Evolutionary conservation across 306 rosid genomes (phyloP).

Genomic region (Benincasa hispida): DNA sequence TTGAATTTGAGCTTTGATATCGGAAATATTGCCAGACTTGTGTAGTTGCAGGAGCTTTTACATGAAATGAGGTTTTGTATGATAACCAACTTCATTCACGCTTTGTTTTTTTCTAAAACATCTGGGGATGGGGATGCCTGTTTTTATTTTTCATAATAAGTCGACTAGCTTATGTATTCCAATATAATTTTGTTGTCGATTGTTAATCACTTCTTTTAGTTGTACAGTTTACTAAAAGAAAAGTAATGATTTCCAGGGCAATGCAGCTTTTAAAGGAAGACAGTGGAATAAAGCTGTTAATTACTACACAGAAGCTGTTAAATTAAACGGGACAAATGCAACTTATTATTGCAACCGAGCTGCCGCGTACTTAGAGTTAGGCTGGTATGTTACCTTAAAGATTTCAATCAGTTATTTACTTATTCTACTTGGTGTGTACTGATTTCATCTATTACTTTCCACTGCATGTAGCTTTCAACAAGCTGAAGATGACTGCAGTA

Average conservation of each 20-base stretch:
- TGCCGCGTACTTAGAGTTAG: slow-evolving; percentile 68
- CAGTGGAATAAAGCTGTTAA: slow-evolving; percentile 69
- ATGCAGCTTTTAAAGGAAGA: slow-evolving; percentile 66
- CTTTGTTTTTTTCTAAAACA: not conserved
- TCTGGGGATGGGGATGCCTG: not conserved
- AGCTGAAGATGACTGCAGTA: slow-evolving; percentile 82
- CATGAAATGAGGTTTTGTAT: not conserved
- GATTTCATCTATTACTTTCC: not conserved
- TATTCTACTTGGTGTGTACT: slow-evolving; percentile 8
- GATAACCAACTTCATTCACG: not conserved
- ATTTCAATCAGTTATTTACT: slow-evolving; percentile 4
- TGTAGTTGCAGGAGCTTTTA: not conserved
- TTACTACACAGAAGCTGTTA: slow-evolving; percentile 66
- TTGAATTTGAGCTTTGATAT: not conserved
- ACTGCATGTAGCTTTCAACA: slow-evolving; percentile 62
- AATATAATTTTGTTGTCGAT: not conserved
- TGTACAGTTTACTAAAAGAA: not conserved
- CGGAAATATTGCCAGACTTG: not conserved
- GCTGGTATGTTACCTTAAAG: slow-evolving; percentile 40
- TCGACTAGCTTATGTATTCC: not conserved
- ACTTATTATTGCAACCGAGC: slow-evolving; percentile 83
- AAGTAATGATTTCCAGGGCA: slow-evolving; percentile 46
- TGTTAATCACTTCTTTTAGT: not conserved
- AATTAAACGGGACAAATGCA: slow-evolving; percentile 39
- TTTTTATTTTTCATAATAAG: not conserved